Conservation (phyloP, 1,284 basidiomycete genomes). For the Trametes hirsuta region DNA sequence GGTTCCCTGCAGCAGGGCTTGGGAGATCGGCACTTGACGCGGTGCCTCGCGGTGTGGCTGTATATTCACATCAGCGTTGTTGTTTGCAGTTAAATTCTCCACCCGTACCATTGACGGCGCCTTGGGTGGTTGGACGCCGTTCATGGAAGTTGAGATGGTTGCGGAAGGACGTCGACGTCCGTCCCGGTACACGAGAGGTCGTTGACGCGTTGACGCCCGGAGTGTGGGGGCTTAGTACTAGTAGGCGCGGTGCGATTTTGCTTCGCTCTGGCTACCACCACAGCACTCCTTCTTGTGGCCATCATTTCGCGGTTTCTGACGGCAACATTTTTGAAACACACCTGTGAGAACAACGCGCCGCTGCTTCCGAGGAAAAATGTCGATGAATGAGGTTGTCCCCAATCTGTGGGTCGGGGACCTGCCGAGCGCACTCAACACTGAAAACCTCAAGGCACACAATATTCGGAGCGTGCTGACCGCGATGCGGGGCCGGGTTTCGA, state of each 20-base stretch:
- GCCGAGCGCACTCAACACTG: conserved; percentile 40
- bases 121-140: neutral
- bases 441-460: conserved; percentile 57
- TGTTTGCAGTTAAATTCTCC: neutral
- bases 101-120: neutral
- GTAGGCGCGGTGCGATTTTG: neutral
- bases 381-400: conserved; percentile 30
- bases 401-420: conserved; percentile 33
- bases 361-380: conserved; percentile 5
- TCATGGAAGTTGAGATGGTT: neutral
- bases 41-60: neutral
- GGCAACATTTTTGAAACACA: neutral
- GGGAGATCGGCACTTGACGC: conserved; percentile 4
- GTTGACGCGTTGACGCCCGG: neutral
- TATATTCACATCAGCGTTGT: neutral
- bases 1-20: conserved; percentile 14
- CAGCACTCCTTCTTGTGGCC: neutral
- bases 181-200: neutral
- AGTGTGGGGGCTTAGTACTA: neutral
- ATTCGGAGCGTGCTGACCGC: conserved; percentile 73
- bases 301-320: neutral
- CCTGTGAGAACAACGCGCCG: neutral
- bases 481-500: conserved; percentile 69
- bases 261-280: neutral
- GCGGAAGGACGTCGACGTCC: neutral